These are phyloP conservation scores for Candida labiduridarum DNA, from an alignment of 1,139 yeast genomes.

Conservation along the genomic window DNA sequence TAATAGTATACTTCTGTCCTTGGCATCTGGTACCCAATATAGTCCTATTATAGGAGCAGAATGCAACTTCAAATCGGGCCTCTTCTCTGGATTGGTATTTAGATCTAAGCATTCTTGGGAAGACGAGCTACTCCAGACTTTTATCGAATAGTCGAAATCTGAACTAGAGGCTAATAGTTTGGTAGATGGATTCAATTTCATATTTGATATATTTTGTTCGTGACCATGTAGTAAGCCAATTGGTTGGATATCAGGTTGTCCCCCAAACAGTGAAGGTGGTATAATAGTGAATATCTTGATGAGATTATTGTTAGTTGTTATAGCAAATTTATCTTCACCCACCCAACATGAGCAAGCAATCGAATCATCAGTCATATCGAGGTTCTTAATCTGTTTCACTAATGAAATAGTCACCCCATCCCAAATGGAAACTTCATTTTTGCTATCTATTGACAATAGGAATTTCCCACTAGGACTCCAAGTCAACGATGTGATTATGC, in stretches of 20 bases:
- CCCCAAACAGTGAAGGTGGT: constrained; percentile 14
- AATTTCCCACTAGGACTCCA: constrained; percentile 44
- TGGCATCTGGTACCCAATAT: constrained; percentile 47
- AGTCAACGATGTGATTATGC: constrained; percentile 24
- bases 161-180: constrained; percentile 71
- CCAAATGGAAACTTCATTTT: constrained; percentile 39
- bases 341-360: constrained; percentile 66
- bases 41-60: constrained; percentile 58
- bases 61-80: constrained; percentile 33
- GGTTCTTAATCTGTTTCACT: constrained; percentile 29
- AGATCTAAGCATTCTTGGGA: constrained; percentile 45
- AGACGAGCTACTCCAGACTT: constrained; percentile 73
- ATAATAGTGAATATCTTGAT: constrained; percentile 60
- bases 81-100: constrained; percentile 19
- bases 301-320: constrained; percentile 59
- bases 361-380: constrained; percentile 7
- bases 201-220: constrained; percentile 56
- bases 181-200: constrained; percentile 53
- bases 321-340: constrained; percentile 66
- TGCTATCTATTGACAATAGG: constrained; percentile 36
- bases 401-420: constrained; percentile 38
- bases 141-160: constrained; percentile 65
- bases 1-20: constrained; percentile 26
- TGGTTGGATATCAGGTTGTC: constrained; percentile 43
- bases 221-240: constrained; percentile 74